Evolutionary conservation across 2,329 filamentous ascomycete species (phyloP), one percentile per base, ranked within the genome.

Genomic region (Byssoonygena ceratinophila): DNA sequence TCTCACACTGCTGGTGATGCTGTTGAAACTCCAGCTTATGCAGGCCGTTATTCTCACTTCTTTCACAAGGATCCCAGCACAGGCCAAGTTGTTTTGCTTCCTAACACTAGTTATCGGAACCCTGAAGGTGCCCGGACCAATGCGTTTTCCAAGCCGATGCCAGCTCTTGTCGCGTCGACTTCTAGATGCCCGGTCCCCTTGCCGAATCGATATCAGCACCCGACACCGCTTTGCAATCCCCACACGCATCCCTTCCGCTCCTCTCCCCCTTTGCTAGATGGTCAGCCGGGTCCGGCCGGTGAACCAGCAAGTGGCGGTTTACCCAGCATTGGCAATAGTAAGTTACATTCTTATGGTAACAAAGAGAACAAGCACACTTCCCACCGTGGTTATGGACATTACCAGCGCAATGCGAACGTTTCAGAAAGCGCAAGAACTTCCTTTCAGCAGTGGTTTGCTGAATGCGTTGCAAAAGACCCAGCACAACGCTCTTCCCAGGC

Each of bases 241-340:
- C 58, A 59, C 18, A 18, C 49, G 9, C 55, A 59, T 47, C 58
- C 58, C 11, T 59, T 59, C 46, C 49, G 43, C 39, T 48, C 37
- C 11, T 36, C 58, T 18, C 58, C 58, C 9, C 58, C 58, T 6
- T 48, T 43, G 25, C 43, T 58, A 20, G 29, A 37, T 31, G 45
- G 39, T 32, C 54, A 47, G 18, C 23, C 39, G n/a, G 47, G 44
- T 20, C 32, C 32, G n/a, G 37, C 34, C 20, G 18, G 52, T 27
- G 53, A 29, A 40, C 43, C 36, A 12, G 37, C 16, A 31, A 36
- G n/a, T 37, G 34, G 27, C 48, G 49, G 31, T 41, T 45, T 46
- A 11, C 45, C 53, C 50, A 45, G 39, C 29, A 48, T 37, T 44
- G 39, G 51, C 51, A 56, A 50, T 46, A 51, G 57, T 59, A 58